Conservation (phyloP, 495 filamentous ascomycete species). For the Aspergillus saccharolyticus region DNA sequence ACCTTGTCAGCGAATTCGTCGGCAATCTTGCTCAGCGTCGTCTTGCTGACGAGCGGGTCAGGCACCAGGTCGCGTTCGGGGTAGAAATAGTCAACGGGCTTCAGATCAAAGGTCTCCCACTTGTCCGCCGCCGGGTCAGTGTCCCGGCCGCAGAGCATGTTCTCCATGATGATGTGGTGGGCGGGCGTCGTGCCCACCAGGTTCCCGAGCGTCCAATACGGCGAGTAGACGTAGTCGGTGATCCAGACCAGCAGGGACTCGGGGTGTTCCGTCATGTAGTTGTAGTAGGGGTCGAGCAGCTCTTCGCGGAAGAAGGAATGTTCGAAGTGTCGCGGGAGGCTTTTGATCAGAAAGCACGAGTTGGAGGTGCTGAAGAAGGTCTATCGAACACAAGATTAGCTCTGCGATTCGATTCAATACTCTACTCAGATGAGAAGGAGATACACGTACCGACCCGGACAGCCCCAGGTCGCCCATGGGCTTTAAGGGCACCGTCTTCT, state of each 20-base stretch:
- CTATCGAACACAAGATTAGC: constrained; percentile 16
- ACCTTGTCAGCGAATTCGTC: constrained; percentile 65
- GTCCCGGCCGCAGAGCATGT: constrained; percentile 54
- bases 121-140: constrained; percentile 35
- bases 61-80: constrained; percentile 64
- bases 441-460: constrained; percentile 47
- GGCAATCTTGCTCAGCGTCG: constrained; percentile 52
- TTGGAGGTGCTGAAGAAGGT: constrained; percentile 65
- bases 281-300: constrained; percentile 53
- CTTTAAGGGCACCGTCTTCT: constrained; percentile 30
- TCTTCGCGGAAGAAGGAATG: constrained; percentile 63
- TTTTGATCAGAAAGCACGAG: constrained; percentile 59
- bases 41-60: constrained; percentile 51
- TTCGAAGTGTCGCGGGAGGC: constrained; percentile 60
- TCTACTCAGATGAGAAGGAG: background rate
- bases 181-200: constrained; percentile 51
- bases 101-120: constrained; percentile 69
- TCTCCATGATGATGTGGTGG: constrained; percentile 71
- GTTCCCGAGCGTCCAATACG: constrained; percentile 49
- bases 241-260: constrained; percentile 61
- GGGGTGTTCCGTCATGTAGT: constrained; percentile 54
- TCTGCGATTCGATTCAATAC: background rate
- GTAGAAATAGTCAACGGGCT: constrained; percentile 66
- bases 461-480: constrained; percentile 55
- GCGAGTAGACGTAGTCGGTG: constrained; percentile 57